Percentiles rank a stretch among this genome's conserved stretches.
Evolutionary conservation across 305 asterid species (phyloP).

Genomic region (Andrographis paniculata): DNA sequence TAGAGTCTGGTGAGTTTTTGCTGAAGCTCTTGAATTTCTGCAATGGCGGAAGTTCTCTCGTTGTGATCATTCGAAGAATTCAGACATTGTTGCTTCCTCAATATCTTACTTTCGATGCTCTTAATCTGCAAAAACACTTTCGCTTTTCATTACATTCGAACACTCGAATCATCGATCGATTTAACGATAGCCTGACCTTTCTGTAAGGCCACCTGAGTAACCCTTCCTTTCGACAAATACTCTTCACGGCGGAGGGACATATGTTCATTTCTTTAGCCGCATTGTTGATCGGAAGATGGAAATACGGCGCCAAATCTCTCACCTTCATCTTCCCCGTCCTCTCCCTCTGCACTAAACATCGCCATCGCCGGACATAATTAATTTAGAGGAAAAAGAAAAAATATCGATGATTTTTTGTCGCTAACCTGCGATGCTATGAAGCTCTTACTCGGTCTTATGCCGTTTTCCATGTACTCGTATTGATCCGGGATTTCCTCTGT

Average conservation of each 20-base stretch:
- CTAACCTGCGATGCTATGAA: slow-evolving; percentile 39
- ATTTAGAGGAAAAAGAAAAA: too few species aligned
- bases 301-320: slow-evolving; percentile 33
- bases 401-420: too few species aligned
- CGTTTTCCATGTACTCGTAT: slow-evolving; percentile 10
- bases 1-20: slow-evolving; percentile 21
- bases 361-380: too few species aligned
- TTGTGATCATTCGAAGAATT: slow-evolving; percentile 15
- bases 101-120: slow-evolving; percentile 32
- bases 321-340: slow-evolving; percentile 43
- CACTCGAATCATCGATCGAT: not conserved
- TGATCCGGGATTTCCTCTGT: too few species aligned
- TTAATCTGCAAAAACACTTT: slow-evolving; percentile 32
- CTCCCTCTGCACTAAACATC: slow-evolving; percentile 52
- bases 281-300: slow-evolving; percentile 39
- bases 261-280: slow-evolving; percentile 40
- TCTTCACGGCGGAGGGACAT: slow-evolving; percentile 59
- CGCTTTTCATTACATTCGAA: not conserved
- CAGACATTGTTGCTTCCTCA: slow-evolving; percentile 19
- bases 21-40: slow-evolving; percentile 32
- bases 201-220: slow-evolving; percentile 61
- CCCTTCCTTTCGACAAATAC: slow-evolving; percentile 53
- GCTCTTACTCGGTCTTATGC: slow-evolving; percentile 17
- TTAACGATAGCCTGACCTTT: slow-evolving; percentile 32
- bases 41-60: slow-evolving; percentile 21